Evolutionary conservation across 495 filamentous ascomycete genomes (phyloP), one percentile per base, ranked within the genome.

Genomic region (Alectoria sarmentosa): DNA sequence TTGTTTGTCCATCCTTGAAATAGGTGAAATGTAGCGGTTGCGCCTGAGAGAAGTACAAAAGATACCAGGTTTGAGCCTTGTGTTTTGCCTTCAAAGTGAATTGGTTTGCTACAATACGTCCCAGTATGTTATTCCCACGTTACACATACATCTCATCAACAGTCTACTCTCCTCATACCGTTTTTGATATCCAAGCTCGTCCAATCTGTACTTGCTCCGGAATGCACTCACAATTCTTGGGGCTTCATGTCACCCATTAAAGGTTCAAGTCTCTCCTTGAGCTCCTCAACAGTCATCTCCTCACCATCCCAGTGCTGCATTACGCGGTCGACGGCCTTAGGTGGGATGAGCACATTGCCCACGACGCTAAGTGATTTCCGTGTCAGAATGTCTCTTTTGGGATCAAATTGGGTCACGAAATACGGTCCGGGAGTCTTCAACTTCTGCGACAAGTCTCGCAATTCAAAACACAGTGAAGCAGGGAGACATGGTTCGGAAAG

Each of bases 271-370:
- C 83, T 75, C 62, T 81, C 78, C 65, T 79, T 80, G 62, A 92
- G 78, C 34, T 89, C 88, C 65, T 88, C 84, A 23, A 90, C 78
- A 7, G 72, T 79, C 70, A 89, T 75, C 71, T 85, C 84, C 57
- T 76, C 81, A 49, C 79, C 80, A 4, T 73, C 72, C 67, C 76
- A 78, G 26, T 74, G 70, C 48, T 70, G 65, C 9, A 54, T 58
- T 54, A 60, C 67, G 23, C 73, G 70, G 42, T 73, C 76, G 36
- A 79, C 68, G 52, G 80, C 82, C 72, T 78, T 82, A 8, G 90
- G 90, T 68, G 91, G 91, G 69, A 96, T 83, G 63, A 96, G 72
- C 2, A 96, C 85, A 56, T 78, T 77, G 52, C 78, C 76, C 11
- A 92, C 75, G 48, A 90, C 84, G 66, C n/a, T n/a, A n/a, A n/a